Conservation (phyloP, 2,329 filamentous ascomycete genomes). For the Epichloe sp. region DNA sequence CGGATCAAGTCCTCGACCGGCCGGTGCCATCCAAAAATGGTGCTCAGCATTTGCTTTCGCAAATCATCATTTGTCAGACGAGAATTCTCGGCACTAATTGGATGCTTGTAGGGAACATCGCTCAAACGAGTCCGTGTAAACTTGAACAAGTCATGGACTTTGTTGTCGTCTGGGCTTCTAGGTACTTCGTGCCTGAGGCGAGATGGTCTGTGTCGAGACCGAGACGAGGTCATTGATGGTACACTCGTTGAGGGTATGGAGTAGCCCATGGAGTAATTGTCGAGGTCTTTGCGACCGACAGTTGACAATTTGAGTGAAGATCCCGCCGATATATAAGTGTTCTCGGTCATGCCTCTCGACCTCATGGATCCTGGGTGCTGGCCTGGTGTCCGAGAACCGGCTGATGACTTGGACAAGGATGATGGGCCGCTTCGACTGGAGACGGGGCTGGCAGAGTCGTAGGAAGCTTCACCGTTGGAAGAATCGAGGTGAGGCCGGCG, state of each 20-base stretch:
- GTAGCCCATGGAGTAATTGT: conserved; percentile 41
- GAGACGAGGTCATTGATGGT: conserved; percentile 35
- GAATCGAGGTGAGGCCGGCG: conserved; percentile 50
- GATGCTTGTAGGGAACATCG: conserved; percentile 69
- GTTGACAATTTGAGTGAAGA: conserved; percentile 30
- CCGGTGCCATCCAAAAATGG: conserved; percentile 90
- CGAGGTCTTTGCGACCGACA: conserved; percentile 24
- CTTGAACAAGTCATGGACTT: conserved; percentile 70
- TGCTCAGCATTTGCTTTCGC: conserved; percentile 77
- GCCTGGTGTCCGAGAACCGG: conserved; percentile 37
- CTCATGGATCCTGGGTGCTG: conserved; percentile 36
- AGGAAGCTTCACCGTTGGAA: conserved; percentile 41
- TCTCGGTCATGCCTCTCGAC: conserved; percentile 45
- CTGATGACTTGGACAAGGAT: conserved; percentile 39
- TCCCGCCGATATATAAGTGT: conserved; percentile 56
- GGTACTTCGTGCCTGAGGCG: conserved; percentile 69
- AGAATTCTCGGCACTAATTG: conserved; percentile 41
- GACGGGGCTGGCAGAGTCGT: conserved; percentile 53
- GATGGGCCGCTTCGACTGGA: conserved; percentile 53
- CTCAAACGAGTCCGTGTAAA: conserved; percentile 68
- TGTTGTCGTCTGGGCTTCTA: conserved; percentile 60
- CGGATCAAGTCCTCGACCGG: conserved; percentile 70
- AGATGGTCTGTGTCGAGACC: conserved; percentile 42
- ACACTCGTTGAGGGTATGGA: conserved; percentile 22
- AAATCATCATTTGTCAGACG: conserved; percentile 66